Conservation (phyloP, 2,329 filamentous ascomycete genomes). For the Dryadomyces quercus-mongolicae region DNA sequence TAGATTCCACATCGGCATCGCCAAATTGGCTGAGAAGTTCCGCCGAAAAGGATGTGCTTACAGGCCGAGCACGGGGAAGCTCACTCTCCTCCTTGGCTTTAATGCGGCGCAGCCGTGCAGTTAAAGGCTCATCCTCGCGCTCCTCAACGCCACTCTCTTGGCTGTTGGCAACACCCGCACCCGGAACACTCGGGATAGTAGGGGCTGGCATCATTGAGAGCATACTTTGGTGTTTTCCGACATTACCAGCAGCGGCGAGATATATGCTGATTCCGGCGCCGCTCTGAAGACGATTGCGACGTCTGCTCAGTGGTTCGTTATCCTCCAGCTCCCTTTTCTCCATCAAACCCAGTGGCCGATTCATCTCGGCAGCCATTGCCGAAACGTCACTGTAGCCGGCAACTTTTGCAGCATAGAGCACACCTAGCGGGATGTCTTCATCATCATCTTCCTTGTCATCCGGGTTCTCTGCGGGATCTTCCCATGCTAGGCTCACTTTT, state of each 20-base stretch:
- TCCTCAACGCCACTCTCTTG: conserved; percentile 26
- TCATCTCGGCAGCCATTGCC: conserved; percentile 39
- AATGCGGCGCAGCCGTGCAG: conserved; percentile 52
- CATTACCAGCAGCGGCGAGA: conserved; percentile 10
- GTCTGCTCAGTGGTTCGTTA: conserved; percentile 73
- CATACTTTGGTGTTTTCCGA: conserved; percentile 30
- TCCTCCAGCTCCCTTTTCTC: conserved; percentile 80
- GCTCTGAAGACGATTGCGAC: conserved; percentile 64
- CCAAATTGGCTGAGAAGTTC: conserved; percentile 58
- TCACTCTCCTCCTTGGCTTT: conserved; percentile 40
- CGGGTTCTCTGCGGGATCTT: conserved; percentile 46
- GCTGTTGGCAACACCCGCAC: conserved; percentile 17
- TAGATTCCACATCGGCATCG: conserved; percentile 28
- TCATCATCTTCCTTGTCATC: conserved; percentile 53
- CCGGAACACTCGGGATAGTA: conserved; percentile 14
- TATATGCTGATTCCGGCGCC: conserved; percentile 27
- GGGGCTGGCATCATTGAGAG: conserved; percentile 22
- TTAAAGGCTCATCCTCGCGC: conserved; percentile 53
- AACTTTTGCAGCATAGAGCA: conserved; percentile 57
- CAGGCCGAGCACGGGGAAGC: conserved; percentile 42
- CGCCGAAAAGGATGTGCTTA: conserved; percentile 53
- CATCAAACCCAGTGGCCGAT: conserved; percentile 61
- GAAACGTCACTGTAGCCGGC: conserved; percentile 33
- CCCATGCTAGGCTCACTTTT: conserved; percentile 83
- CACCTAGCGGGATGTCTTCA: conserved; percentile 77